phyloP scores from a whole-genome alignment of 2,329 filamentous ascomycete genomes.

The Verticillium albo-atrum region DNA sequence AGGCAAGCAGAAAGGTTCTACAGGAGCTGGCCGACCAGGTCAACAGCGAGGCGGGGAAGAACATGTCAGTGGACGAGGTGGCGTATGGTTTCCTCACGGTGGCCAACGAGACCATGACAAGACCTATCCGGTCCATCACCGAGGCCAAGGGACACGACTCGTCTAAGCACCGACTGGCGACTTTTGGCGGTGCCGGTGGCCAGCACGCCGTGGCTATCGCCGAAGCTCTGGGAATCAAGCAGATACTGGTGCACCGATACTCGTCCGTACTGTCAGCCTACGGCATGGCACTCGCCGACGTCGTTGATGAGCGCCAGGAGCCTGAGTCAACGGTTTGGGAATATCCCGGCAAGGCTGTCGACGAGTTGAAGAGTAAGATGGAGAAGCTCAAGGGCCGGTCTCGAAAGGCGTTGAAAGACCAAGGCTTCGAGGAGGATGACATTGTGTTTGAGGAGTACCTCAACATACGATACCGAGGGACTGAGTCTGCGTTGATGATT shows the following conservation, averaged over 20 bases:
- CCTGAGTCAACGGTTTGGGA: constrained; percentile 62
- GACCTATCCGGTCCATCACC: constrained; percentile 84
- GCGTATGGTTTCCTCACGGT: constrained; percentile 87
- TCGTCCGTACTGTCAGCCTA: constrained; percentile 88
- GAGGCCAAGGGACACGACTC: constrained; percentile 92
- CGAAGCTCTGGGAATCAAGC: constrained; percentile 74
- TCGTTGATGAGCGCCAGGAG: constrained; percentile 87
- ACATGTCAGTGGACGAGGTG: constrained; percentile 66
- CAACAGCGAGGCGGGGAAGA: constrained; percentile 66
- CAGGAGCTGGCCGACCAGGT: constrained; percentile 72
- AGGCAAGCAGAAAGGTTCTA: constrained; percentile 71
- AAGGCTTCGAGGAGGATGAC: constrained; percentile 71
- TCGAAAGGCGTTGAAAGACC: constrained; percentile 59
- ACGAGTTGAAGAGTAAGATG: constrained; percentile 69
- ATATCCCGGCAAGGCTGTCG: constrained; percentile 51
- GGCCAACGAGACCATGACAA: constrained; percentile 86
- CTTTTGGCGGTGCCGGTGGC: constrained; percentile 87
- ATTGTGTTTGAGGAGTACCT: constrained; percentile 89
- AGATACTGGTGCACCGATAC: constrained; percentile 82
- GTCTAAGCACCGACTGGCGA: constrained; percentile 82
- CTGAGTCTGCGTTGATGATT: constrained; percentile 88
- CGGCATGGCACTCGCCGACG: constrained; percentile 88
- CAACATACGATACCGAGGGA: constrained; percentile 89
- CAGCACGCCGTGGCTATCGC: constrained; percentile 93
- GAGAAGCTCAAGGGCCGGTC: constrained; percentile 75